Conservation (phyloP, 371 early-diverging fungal species). For the Entomophthora muscae region DNA sequence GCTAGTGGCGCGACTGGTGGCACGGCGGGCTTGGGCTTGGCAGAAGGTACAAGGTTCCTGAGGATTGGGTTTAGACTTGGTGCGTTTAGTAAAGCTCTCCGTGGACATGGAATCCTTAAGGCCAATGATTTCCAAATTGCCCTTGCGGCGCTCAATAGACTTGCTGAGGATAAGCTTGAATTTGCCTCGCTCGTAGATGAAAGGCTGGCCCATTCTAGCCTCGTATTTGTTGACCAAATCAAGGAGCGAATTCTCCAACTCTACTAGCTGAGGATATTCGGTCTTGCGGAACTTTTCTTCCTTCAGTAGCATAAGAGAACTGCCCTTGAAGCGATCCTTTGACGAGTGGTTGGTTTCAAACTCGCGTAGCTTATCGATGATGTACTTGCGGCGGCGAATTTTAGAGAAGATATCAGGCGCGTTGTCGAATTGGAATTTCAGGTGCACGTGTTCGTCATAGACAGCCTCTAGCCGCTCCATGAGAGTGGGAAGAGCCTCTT, state of each 20-base stretch:
- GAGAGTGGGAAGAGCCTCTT: no score
- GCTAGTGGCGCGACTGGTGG: no score
- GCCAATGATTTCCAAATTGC: conserved; percentile 1
- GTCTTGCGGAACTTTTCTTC: conserved; percentile 1
- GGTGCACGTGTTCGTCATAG: not conserved
- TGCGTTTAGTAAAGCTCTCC: not conserved
- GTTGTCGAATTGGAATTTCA: not conserved
- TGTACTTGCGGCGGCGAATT: not conserved
- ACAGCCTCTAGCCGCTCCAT: not conserved
- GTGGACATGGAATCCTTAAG: conserved; percentile 2
- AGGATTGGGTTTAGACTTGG: no score
- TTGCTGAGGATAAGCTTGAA: not conserved
- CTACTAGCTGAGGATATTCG: not conserved
- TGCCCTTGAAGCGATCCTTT: conserved; percentile 1
- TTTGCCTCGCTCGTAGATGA: not conserved
- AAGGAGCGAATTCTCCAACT: not conserved
- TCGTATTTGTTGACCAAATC: not conserved
- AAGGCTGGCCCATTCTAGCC: not conserved
- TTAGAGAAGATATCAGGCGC: not conserved
- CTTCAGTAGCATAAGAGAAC: not conserved
- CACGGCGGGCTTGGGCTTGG: no score
- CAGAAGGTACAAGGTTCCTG: no score
- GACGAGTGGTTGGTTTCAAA: not conserved
- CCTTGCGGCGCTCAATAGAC: not conserved
- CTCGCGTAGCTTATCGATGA: conserved; percentile 7